Evolutionary conservation across 768 basidiomycete genomes (phyloP).

Genomic region (Xerocomellus chrysenteron): DNA sequence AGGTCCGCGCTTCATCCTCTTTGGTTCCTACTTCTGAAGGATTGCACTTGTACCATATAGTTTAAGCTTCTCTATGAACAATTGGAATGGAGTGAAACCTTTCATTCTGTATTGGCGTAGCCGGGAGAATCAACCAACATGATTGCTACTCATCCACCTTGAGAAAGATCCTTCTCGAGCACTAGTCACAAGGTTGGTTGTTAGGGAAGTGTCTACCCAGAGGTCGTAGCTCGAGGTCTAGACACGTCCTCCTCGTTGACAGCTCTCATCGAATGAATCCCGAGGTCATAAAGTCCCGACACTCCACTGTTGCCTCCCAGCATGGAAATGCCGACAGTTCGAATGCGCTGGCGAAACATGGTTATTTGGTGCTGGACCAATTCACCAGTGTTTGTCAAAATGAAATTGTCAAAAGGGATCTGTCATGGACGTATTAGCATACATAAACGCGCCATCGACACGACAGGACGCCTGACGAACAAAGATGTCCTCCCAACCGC

Average conservation of each 20-base stretch:
- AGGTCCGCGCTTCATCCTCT: constrained; percentile 2
- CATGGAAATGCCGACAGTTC: constrained; percentile 83
- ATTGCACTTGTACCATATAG: constrained; percentile 27
- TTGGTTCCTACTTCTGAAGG: constrained; percentile 5
- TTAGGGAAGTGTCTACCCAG: not conserved
- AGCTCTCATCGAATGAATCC: constrained; percentile 77
- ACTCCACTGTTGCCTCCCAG: constrained; percentile 80
- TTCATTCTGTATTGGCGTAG: too few relatives aligned
- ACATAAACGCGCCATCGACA: not conserved
- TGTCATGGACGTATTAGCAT: constrained; percentile 31
- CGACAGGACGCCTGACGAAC: constrained; percentile 45
- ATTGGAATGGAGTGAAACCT: too few relatives aligned
- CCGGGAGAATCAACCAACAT: not conserved
- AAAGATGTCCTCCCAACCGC: constrained; percentile 79
- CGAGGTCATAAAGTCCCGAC: constrained; percentile 78
- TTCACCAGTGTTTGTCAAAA: constrained; percentile 72
- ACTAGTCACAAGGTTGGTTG: constrained; percentile 5
- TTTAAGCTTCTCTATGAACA: not conserved
- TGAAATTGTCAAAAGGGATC: constrained; percentile 80
- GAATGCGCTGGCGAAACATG: constrained; percentile 74
- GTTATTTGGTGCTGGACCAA: constrained; percentile 65
- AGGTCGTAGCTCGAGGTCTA: constrained; percentile 20
- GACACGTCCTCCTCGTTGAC: constrained; percentile 70
- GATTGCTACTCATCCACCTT: constrained; percentile 16
- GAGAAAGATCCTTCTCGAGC: constrained; percentile 28